Percentiles rank a stretch among this genome's conserved stretches.
Evolutionary conservation across 305 asterid species (phyloP).

Genomic region (Solanum hybrid): DNA sequence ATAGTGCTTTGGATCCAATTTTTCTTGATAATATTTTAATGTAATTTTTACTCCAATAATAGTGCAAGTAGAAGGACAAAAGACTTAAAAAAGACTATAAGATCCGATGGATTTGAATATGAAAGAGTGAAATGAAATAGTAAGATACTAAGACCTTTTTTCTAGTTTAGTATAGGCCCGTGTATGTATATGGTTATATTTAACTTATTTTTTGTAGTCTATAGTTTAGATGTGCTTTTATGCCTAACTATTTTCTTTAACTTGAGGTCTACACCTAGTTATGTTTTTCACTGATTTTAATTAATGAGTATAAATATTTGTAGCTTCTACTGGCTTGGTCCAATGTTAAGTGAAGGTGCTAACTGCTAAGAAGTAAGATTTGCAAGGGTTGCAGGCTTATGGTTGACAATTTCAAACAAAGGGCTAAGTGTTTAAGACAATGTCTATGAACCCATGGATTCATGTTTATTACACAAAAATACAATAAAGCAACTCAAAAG

Average conservation of each 20-base stretch:
- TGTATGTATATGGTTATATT: background rate
- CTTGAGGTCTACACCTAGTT: background rate
- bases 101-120: background rate
- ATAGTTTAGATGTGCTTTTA: background rate
- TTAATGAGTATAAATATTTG: background rate
- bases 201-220: background rate
- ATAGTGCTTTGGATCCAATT: background rate
- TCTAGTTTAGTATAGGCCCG: background rate
- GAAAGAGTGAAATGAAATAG: background rate
- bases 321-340: background rate
- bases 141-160: background rate
- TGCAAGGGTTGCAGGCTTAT: background rate
- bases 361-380: background rate
- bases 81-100: background rate
- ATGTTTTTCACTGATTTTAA: background rate
- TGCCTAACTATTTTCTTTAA: background rate
- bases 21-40: background rate
- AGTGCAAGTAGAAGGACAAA: background rate
- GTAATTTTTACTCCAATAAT: background rate
- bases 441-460: background rate
- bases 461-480: background rate
- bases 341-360: background rate
- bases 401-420: background rate
- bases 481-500: background rate
- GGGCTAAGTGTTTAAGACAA: background rate